A percentile compares a stretch with the other conserved stretches of the same genome.
These are phyloP conservation scores for Phytophthora macrochlamydospora DNA, from an alignment of 352 stramenopile species.

Conservation along the genomic window DNA sequence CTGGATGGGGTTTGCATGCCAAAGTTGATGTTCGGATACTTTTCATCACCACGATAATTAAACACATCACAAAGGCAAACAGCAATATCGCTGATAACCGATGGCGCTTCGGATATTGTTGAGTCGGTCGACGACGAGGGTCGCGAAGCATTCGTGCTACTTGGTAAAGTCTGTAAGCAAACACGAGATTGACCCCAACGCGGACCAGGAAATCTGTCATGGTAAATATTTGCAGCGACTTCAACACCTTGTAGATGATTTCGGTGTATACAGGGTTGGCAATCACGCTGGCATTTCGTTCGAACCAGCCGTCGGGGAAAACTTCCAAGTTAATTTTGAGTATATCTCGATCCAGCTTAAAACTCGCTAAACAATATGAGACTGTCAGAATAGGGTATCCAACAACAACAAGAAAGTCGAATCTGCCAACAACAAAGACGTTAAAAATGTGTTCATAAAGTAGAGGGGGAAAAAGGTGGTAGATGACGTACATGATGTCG, in stretches of 20 bases:
- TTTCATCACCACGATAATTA: neutral
- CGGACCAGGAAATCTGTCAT: neutral
- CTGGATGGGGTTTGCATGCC: neutral
- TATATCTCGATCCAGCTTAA: neutral
- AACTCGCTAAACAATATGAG: neutral
- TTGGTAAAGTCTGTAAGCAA: neutral
- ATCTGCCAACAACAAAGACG: neutral
- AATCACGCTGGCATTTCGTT: neutral
- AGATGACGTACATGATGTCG: neutral
- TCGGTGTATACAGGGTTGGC: neutral
- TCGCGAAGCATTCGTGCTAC: neutral
- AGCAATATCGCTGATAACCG: neutral
- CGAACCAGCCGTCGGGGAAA: neutral
- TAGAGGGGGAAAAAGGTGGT: neutral
- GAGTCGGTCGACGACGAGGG: neutral
- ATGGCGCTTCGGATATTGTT: neutral
- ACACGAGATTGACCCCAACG: neutral
- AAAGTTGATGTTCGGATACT: neutral
- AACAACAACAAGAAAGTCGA: neutral
- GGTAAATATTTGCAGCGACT: neutral
- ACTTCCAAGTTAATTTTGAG: neutral
- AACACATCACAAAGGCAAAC: neutral
- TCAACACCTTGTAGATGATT: neutral
- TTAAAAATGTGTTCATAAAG: neutral
- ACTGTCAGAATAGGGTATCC: neutral